Evolutionary conservation across 192 early-diverging fungal genomes (phyloP).

Genomic region (Linnemannia hyalina): DNA sequence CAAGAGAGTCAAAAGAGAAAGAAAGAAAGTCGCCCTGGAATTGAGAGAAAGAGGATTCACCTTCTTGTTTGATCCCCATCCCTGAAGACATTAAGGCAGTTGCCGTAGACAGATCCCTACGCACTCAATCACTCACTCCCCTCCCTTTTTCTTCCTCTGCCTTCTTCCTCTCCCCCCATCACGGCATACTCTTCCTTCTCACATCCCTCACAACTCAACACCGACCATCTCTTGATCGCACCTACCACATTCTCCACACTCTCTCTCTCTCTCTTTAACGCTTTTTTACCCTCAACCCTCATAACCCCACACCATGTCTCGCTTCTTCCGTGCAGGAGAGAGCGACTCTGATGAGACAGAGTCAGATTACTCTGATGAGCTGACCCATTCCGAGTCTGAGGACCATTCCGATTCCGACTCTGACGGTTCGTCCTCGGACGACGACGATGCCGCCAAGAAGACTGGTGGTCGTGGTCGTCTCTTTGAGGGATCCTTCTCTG

Average conservation of each 20-base stretch:
- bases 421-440: slow-evolving; percentile 51
- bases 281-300: neutral
- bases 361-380: slow-evolving; percentile 65
- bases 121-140: neutral
- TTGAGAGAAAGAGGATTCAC: neutral
- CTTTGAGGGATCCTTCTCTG: slow-evolving; percentile 56
- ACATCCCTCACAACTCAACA: neutral
- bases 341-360: slow-evolving; percentile 60
- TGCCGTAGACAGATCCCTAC: neutral
- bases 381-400: slow-evolving; percentile 53
- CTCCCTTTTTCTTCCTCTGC: neutral
- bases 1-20: neutral
- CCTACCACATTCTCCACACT: neutral
- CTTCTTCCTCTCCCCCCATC: neutral
- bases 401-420: slow-evolving; percentile 57
- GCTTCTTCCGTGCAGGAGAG: slow-evolving; percentile 84
- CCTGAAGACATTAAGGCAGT: slow-evolving; percentile 11
- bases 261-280: neutral
- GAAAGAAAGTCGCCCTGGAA: neutral
- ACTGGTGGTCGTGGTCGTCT: slow-evolving; percentile 36
- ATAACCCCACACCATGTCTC: slow-evolving; percentile 69
- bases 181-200: neutral
- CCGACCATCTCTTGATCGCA: too few relatives aligned
- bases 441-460: slow-evolving; percentile 65
- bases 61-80: slow-evolving; percentile 1